phyloP scores from a whole-genome alignment of 2,329 filamentous ascomycete species.

The Leptographium wingfieldii region DNA sequence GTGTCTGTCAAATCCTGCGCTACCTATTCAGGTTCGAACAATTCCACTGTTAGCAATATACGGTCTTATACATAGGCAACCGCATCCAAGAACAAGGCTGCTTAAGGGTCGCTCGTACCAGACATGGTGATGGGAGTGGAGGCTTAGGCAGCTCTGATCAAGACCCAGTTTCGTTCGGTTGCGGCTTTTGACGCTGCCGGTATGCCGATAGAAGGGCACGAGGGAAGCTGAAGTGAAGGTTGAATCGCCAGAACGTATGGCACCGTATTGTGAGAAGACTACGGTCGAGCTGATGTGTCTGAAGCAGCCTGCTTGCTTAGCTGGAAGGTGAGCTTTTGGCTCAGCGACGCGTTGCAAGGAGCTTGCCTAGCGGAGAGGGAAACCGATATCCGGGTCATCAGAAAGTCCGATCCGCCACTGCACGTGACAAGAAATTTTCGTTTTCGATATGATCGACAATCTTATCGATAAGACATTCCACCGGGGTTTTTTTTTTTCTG shows the following conservation, averaged over 20 bases:
- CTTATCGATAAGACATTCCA: conserved; percentile 3
- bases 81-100: background rate
- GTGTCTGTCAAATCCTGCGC: conserved; percentile 91
- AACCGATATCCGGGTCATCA: background rate
- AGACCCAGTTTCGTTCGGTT: background rate
- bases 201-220: background rate
- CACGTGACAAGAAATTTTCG: background rate
- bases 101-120: conserved; percentile 25
- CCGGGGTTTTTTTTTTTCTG: background rate
- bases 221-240: background rate
- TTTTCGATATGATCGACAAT: background rate
- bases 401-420: background rate
- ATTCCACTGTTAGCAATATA: background rate
- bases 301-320: conserved; percentile 6
- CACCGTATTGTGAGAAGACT: background rate
- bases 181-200: background rate
- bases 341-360: conserved; percentile 21
- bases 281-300: background rate
- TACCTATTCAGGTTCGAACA: conserved; percentile 36
- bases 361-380: conserved; percentile 20
- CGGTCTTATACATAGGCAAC: background rate
- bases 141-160: background rate
- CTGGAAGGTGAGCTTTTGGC: conserved; percentile 16
- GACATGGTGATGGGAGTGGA: conserved; percentile 20
- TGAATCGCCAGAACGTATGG: background rate